These are phyloP conservation scores for Arthrobotrys pseudoclavata DNA, from an alignment of 2,329 filamentous ascomycete genomes.

Conservation along the genomic window DNA sequence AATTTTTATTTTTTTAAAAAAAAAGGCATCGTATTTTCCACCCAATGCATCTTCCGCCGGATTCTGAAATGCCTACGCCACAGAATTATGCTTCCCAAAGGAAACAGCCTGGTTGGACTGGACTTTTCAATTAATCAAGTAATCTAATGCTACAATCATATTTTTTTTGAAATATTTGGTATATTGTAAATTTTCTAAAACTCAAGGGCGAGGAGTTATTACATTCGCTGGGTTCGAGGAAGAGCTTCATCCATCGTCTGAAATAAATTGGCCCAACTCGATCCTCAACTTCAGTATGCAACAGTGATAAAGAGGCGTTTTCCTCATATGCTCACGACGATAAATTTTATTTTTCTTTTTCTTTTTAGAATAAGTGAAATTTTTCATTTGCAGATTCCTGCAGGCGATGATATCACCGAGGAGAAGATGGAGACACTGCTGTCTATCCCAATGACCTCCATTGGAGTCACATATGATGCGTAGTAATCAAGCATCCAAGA, in stretches of 20 bases:
- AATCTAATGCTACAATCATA: not conserved
- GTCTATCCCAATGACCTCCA: not conserved
- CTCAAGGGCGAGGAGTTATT: too few relatives aligned
- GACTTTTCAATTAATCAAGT: not conserved
- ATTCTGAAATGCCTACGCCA: not conserved
- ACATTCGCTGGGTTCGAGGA: too few relatives aligned
- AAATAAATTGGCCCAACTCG: too few relatives aligned
- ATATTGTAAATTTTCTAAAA: too few relatives aligned
- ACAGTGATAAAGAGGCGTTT: too few relatives aligned
- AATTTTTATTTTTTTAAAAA: not conserved
- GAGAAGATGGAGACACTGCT: not conserved
- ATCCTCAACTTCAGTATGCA: too few relatives aligned
- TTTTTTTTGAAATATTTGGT: too few relatives aligned
- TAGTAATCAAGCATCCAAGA: slow-evolving; percentile 24
- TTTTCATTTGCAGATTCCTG: too few relatives aligned
- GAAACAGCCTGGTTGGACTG: not conserved
- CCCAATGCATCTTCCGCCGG: not conserved
- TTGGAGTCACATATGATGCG: not conserved
- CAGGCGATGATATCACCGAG: not conserved
- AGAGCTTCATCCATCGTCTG: too few relatives aligned
- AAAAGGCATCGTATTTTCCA: not conserved
- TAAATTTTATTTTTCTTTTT: too few relatives aligned
- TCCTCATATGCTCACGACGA: too few relatives aligned
- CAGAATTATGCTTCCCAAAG: not conserved
- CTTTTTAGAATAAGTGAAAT: not conserved